These are phyloP conservation scores for Silybum marianum DNA, from an alignment of 129 eudicot species.

Conservation along the genomic window DNA sequence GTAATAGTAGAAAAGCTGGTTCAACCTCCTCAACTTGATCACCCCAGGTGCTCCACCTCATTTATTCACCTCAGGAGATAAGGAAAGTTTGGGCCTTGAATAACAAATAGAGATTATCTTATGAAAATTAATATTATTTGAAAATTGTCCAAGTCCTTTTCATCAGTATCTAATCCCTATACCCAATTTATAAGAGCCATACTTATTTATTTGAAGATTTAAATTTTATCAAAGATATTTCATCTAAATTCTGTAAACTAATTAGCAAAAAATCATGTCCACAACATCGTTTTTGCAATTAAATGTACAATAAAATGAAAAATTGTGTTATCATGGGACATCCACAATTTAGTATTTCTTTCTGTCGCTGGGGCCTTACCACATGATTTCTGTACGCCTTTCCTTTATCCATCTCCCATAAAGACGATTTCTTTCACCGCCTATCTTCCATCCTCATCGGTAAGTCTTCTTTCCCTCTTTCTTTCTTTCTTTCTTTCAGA, in stretches of 20 bases:
- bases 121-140: no score
- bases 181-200: no score
- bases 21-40: no score
- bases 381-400: conserved; percentile 13
- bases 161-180: not conserved
- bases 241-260: no score
- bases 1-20: no score
- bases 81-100: no score
- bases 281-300: no score
- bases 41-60: no score
- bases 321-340: not conserved
- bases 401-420: conserved; percentile 29
- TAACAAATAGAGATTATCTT: not conserved
- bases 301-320: not conserved
- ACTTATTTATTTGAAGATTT: no score
- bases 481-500: not conserved
- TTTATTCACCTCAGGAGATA: no score
- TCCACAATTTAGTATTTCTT: conserved; percentile 17
- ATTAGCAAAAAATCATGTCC: no score
- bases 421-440: conserved; percentile 20
- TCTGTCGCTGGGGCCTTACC: conserved; percentile 13
- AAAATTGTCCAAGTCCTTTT: not conserved
- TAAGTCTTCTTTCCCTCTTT: conserved; percentile 38
- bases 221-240: no score
- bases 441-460: conserved; percentile 21